These are phyloP conservation scores for Lactarius indigo DNA, from an alignment of 768 basidiomycete genomes.

Conservation along the genomic window DNA sequence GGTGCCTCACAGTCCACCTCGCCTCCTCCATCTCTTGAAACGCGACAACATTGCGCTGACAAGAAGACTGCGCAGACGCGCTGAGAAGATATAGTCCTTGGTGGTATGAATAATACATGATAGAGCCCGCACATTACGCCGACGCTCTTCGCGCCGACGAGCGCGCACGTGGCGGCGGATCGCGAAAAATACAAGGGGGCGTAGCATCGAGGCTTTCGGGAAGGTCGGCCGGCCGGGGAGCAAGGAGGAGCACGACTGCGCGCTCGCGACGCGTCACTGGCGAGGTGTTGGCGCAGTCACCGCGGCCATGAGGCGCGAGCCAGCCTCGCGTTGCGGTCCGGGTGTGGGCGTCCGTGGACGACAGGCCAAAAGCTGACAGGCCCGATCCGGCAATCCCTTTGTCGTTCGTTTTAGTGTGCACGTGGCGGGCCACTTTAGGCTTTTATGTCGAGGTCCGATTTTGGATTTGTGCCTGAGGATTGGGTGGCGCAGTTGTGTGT, in stretches of 20 bases:
- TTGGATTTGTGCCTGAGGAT: background rate
- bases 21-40: background rate
- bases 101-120: slow-evolving; percentile 10
- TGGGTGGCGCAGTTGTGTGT: background rate
- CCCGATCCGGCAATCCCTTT: slow-evolving; percentile 19
- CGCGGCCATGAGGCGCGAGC: background rate
- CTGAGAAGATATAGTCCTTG: background rate
- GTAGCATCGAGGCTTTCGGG: slow-evolving; percentile 3
- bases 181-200: slow-evolving; percentile 4
- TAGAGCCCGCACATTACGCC: background rate
- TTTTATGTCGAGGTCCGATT: slow-evolving; percentile 1
- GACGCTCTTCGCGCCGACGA: slow-evolving; percentile 9
- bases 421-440: slow-evolving; percentile 18
- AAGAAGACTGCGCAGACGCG: background rate
- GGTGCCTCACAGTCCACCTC: too few relatives aligned
- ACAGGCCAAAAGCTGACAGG: background rate
- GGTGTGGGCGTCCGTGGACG: background rate
- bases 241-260: background rate
- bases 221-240: background rate
- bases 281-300: background rate
- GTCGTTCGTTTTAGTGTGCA: slow-evolving; percentile 3
- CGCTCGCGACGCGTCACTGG: background rate
- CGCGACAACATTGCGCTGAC: background rate
- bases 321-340: background rate
- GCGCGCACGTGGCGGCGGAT: background rate